A percentile compares a stretch with the other conserved stretches of the same genome.
These are phyloP conservation scores for Melanomma pulvis-pyrius DNA, from an alignment of 495 filamentous ascomycete genomes.

Conservation along the genomic window DNA sequence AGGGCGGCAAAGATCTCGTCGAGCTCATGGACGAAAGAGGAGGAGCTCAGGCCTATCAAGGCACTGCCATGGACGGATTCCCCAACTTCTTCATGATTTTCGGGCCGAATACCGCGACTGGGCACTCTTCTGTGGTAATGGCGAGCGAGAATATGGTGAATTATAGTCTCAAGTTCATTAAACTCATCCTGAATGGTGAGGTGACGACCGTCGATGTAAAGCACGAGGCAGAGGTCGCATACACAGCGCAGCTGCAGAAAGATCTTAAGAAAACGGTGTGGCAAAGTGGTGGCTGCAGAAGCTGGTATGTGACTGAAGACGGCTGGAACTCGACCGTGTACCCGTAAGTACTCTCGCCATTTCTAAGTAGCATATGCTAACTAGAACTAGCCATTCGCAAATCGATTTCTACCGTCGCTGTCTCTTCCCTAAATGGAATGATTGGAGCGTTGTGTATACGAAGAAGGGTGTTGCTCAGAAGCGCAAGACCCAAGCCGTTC, in stretches of 20 bases:
- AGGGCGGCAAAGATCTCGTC: conserved; percentile 52
- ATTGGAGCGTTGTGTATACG: conserved; percentile 60
- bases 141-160: conserved; percentile 62
- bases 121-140: conserved; percentile 64
- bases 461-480: conserved; percentile 23
- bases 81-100: conserved; percentile 72
- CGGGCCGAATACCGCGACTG: conserved; percentile 67
- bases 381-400: conserved; percentile 24
- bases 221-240: conserved; percentile 58
- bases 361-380: background rate
- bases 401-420: conserved; percentile 44
- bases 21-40: conserved; percentile 58
- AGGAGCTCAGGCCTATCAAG: conserved; percentile 65
- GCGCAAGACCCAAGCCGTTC: background rate
- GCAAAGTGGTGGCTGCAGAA: conserved; percentile 55
- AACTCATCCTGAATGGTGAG: conserved; percentile 53
- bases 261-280: conserved; percentile 58
- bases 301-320: conserved; percentile 59
- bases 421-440: conserved; percentile 58
- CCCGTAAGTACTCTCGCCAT: conserved; percentile 50
- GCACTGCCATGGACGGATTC: conserved; percentile 65
- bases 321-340: conserved; percentile 65
- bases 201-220: conserved; percentile 50
- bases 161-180: conserved; percentile 56
- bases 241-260: conserved; percentile 57